Base-by-base conservation (phyloP, 306 rosid genomes). In the Glycine tomentella region DNA sequence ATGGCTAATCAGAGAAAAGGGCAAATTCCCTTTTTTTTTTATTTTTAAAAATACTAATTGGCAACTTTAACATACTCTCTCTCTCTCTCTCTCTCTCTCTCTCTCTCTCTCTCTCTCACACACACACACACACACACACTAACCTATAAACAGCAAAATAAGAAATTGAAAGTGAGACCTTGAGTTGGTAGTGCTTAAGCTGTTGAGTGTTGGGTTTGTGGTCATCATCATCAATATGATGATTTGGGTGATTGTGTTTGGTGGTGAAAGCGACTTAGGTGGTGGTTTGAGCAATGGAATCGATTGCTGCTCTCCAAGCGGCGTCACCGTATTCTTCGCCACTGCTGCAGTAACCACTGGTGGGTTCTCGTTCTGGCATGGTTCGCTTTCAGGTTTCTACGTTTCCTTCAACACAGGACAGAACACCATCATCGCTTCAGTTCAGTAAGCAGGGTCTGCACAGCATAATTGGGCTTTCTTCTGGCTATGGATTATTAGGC, bases 271-370 rank as follows among this genome's bases (percentile, higher is more conserved):
- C 57, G 66, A 83, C 17, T 9, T 64, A 87, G 9, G 74, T 45
- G 38, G 87, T 83, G 16, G 86, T 64, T 68, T 86, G 76, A n/a
- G 97, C 91, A 25, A 91, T 78, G 7, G 98, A 93, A 66, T 78
- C 53, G 13, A 95, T 95, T 87, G 94, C 93, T 6, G 89, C 87
- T 73, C 79, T 90, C 99, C 99, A 93, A 53, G 88, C 85, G 7
- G 94, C 91, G 58, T 90, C 91, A 31, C 98, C 97, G 42, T 95
- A 95, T 84, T 93, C 98, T 82, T 93, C 98, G 49, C 95, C 88
- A 67, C 84, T 83, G 79, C 87, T 82, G 86, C 76, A 31, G 50
- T 72, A 70, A 20, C 84, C 91, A 68, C 79, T 84, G 57, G 14
- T 80, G 69, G 72, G 79, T 76, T 71, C 92, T 17, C 51, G 84